Conservation (phyloP, 345 rosid species). For the Theobroma cacao region DNA sequence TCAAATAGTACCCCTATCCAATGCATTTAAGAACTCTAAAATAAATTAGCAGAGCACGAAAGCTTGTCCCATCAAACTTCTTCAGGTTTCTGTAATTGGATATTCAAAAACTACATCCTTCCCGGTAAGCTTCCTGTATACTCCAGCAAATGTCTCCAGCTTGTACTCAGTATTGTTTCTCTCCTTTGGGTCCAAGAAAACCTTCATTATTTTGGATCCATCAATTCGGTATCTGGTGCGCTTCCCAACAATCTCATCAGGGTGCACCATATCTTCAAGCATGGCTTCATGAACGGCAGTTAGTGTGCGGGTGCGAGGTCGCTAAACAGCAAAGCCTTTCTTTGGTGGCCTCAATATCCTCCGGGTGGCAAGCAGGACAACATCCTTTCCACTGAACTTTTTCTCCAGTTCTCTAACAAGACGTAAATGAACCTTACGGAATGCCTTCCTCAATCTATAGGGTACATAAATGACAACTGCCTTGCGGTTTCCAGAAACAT, state of each 20-base stretch:
- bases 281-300: conserved; percentile 80
- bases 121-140: conserved; percentile 83
- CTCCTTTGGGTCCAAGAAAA: conserved; percentile 76
- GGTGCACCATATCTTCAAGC: conserved; percentile 78
- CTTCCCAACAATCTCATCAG: conserved; percentile 92
- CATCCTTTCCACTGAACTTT: conserved; percentile 94
- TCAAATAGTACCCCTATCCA: background rate
- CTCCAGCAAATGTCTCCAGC: conserved; percentile 67
- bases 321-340: no score
- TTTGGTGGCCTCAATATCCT: conserved; percentile 83
- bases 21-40: conserved; percentile 16
- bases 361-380: conserved; percentile 63
- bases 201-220: conserved; percentile 73
- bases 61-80: background rate
- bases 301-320: conserved; percentile 79
- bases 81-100: conserved; percentile 56
- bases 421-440: conserved; percentile 75
- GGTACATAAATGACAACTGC: conserved; percentile 83
- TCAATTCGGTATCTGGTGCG: conserved; percentile 70
- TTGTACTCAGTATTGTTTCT: conserved; percentile 75
- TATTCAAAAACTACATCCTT: conserved; percentile 83
- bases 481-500: conserved; percentile 65
- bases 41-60: conserved; percentile 6
- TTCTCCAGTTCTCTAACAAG: conserved; percentile 90
- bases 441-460: conserved; percentile 77